Percentiles rank a stretch among this genome's conserved stretches.
These are phyloP conservation scores for Ceratocystis ficicola DNA, from an alignment of 2,329 filamentous ascomycete genomes.

Conservation along the genomic window DNA sequence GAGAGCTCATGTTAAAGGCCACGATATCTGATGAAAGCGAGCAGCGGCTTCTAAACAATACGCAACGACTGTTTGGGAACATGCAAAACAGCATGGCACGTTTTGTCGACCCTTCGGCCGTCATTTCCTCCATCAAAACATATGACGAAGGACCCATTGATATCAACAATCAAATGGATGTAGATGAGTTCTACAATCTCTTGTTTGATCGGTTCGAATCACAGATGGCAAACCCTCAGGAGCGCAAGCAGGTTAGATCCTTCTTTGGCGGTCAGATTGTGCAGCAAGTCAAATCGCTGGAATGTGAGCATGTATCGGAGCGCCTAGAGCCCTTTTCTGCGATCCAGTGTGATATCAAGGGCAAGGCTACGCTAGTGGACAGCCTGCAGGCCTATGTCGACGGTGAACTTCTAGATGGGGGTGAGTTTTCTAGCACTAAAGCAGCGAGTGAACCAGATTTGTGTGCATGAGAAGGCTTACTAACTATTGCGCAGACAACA, in stretches of 20 bases:
- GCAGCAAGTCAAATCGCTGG: slow-evolving; percentile 89
- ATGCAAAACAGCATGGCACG: slow-evolving; percentile 75
- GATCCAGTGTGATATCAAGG: slow-evolving; percentile 92
- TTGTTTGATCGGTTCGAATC: slow-evolving; percentile 85
- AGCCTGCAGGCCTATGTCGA: slow-evolving; percentile 92
- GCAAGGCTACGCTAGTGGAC: slow-evolving; percentile 69
- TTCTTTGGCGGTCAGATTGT: slow-evolving; percentile 89
- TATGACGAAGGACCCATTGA: slow-evolving; percentile 77
- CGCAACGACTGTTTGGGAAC: slow-evolving; percentile 67
- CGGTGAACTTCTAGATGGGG: slow-evolving; percentile 90
- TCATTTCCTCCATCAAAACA: slow-evolving; percentile 66
- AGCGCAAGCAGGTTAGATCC: slow-evolving; percentile 60
- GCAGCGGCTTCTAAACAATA: slow-evolving; percentile 61
- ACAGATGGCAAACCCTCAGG: slow-evolving; percentile 55
- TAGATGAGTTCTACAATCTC: slow-evolving; percentile 93
- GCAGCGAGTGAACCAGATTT: background rate
- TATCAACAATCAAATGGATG: slow-evolving; percentile 87
- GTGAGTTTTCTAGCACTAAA: slow-evolving; percentile 32
- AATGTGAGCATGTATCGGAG: slow-evolving; percentile 89
- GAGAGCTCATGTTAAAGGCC: slow-evolving; percentile 66
- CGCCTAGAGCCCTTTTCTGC: slow-evolving; percentile 82
- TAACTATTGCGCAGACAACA: slow-evolving; percentile 55
- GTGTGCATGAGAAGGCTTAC: slow-evolving; percentile 24
- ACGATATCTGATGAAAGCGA: slow-evolving; percentile 43
- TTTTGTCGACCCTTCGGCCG: slow-evolving; percentile 57